Conservation (phyloP, 139 green algal species). For the Chlamydomonas applanata region DNA sequence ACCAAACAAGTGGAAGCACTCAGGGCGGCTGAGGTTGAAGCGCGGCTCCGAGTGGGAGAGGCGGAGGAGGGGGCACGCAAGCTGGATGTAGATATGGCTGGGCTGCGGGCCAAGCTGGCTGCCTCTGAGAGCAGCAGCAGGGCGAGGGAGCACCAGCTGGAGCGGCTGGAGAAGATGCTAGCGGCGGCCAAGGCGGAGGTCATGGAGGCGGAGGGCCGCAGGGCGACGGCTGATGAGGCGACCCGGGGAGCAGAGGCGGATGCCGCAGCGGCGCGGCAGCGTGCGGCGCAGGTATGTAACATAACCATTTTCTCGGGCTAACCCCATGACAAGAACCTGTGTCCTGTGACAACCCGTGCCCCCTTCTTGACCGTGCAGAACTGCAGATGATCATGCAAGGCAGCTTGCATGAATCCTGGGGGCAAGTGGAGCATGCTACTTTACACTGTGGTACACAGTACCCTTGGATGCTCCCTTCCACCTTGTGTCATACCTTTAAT, state of each 20-base stretch:
- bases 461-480: too few relatives aligned
- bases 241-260: slow-evolving; percentile 11
- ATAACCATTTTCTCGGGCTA: too few relatives aligned
- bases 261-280: slow-evolving; percentile 11
- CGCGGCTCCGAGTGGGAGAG: background rate
- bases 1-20: background rate
- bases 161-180: slow-evolving; percentile 23
- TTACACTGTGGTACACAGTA: too few relatives aligned
- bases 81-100: slow-evolving; percentile 15
- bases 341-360: too few relatives aligned
- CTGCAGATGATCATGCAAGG: too few relatives aligned
- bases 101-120: slow-evolving; percentile 9
- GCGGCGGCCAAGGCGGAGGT: slow-evolving; percentile 9
- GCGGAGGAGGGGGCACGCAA: slow-evolving; percentile 24
- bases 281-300: background rate
- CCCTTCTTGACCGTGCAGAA: too few relatives aligned
- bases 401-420: too few relatives aligned
- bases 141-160: slow-evolving; percentile 25
- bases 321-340: too few relatives aligned
- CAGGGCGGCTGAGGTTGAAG: background rate
- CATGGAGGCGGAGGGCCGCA: slow-evolving; percentile 9
- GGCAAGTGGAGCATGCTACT: background rate
- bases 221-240: background rate
- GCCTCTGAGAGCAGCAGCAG: slow-evolving; percentile 11
- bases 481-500: too few relatives aligned